These are phyloP conservation scores for Tetraselmis striata DNA, from an alignment of 139 green algal genomes.

Conservation along the genomic window DNA sequence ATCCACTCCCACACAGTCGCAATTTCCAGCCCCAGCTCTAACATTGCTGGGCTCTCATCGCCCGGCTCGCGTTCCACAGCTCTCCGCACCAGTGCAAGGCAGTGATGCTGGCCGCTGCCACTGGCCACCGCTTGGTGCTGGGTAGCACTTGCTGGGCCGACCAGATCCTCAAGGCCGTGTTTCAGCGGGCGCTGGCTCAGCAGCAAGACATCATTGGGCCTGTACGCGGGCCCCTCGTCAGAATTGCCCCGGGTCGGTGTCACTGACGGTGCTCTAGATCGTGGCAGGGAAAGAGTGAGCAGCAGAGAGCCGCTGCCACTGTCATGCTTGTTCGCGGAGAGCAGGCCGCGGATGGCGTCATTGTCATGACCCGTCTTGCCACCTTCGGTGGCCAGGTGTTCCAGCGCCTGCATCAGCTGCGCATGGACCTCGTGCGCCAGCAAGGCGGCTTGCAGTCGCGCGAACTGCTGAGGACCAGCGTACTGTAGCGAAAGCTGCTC, in stretches of 20 bases:
- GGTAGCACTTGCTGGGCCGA: background rate
- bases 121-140: background rate
- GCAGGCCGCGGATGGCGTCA: background rate
- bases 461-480: too few relatives aligned
- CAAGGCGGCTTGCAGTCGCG: background rate
- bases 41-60: too few relatives aligned
- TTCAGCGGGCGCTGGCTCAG: background rate
- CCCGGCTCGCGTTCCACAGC: too few relatives aligned
- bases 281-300: too few relatives aligned
- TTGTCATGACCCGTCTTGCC: background rate
- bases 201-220: background rate
- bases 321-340: background rate
- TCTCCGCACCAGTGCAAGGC: background rate
- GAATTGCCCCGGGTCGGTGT: background rate
- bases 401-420: background rate
- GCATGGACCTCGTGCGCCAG: background rate
- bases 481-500: too few relatives aligned
- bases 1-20: background rate
- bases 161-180: too few relatives aligned
- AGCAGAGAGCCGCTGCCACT: background rate
- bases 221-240: background rate
- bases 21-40: too few relatives aligned
- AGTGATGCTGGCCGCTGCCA: too few relatives aligned
- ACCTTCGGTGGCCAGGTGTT: background rate
- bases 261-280: background rate